A percentile compares a stretch with the other conserved stretches of the same genome.
These are phyloP conservation scores for Acacia acuminata DNA, from an alignment of 306 rosid genomes.

Conservation along the genomic window DNA sequence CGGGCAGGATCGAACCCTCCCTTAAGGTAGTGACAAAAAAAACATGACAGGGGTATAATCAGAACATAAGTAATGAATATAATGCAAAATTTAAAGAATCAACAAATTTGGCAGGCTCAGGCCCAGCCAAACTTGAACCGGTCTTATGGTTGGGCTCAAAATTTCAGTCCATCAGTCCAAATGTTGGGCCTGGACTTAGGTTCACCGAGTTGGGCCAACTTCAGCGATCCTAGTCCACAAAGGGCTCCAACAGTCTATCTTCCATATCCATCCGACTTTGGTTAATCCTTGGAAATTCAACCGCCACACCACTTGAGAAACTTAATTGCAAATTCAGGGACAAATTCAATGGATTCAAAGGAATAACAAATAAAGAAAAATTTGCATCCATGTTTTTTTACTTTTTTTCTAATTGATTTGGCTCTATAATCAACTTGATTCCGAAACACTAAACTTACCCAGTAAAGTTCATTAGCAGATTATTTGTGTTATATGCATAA, in stretches of 20 bases:
- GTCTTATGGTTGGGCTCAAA: background rate
- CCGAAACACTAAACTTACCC: background rate
- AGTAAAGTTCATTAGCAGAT: background rate
- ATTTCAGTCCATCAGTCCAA: too few species aligned
- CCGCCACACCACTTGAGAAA: background rate
- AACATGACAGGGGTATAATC: too few species aligned
- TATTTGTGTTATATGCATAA: background rate
- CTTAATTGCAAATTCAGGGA: background rate
- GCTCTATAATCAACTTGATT: slow-evolving; percentile 22
- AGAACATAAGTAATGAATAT: background rate
- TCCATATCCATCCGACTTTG: too few species aligned
- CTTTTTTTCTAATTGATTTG: slow-evolving; percentile 16
- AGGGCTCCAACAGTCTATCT: too few species aligned
- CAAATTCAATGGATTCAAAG: background rate
- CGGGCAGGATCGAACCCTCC: too few species aligned
- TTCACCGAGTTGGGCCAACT: too few species aligned
- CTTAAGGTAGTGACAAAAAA: too few species aligned
- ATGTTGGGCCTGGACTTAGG: too few species aligned
- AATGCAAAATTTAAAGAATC: background rate
- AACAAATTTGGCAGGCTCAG: too few species aligned
- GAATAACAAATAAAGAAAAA: background rate
- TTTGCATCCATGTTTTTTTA: background rate
- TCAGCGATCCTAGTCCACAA: too few species aligned
- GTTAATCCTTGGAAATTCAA: background rate
- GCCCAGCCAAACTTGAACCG: background rate